Percentiles rank a stretch among this genome's conserved stretches.
Evolutionary conservation across 257 asterid genomes (phyloP).

Genomic region (Paulownia fortunei): DNA sequence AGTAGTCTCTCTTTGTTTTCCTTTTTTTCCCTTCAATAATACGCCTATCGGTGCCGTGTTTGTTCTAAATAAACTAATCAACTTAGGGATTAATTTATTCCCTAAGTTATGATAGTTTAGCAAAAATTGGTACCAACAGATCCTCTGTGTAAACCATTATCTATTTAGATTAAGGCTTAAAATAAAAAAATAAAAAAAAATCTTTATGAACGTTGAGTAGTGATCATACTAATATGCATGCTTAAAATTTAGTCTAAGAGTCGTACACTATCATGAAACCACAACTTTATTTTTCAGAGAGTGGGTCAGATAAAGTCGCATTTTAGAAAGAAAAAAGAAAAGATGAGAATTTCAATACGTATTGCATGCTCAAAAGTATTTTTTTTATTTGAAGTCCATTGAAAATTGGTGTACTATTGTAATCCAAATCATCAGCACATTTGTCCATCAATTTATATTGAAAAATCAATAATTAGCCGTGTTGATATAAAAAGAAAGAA

Average conservation of each 20-base stretch:
- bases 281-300: background rate
- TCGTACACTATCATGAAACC: background rate
- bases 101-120: background rate
- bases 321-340: background rate
- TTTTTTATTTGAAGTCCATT: background rate
- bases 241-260: background rate
- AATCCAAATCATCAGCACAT: slow-evolving; percentile 4
- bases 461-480: background rate
- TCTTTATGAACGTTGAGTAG: background rate
- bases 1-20: background rate
- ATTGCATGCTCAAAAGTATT: background rate
- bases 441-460: background rate
- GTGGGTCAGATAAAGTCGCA: slow-evolving; percentile 31
- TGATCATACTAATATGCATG: background rate
- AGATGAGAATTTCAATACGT: slow-evolving; percentile 20
- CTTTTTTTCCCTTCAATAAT: background rate
- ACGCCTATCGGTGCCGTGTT: slow-evolving; percentile 26
- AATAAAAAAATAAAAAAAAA: background rate
- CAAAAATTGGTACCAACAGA: background rate
- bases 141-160: slow-evolving; percentile 23
- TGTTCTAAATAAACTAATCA: slow-evolving; percentile 8
- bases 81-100: slow-evolving; percentile 1
- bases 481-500: background rate
- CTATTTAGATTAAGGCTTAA: background rate
- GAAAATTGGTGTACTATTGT: background rate